phyloP scores from a whole-genome alignment of 352 stramenopile species.

The Peronosclerospora sorghi region DNA sequence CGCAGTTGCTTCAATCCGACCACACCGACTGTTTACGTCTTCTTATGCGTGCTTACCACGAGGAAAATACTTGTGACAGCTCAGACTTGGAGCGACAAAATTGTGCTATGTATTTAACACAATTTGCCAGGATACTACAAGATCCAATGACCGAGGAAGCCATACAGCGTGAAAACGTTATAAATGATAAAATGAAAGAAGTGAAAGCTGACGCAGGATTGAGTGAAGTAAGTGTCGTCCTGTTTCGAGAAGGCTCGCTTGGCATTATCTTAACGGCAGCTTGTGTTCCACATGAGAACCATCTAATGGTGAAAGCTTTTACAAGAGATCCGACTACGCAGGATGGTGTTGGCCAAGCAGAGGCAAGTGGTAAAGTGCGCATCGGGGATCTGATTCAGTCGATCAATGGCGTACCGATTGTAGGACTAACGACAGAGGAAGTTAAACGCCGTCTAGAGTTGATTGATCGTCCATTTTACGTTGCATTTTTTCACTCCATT shows the following conservation, averaged over 20 bases:
- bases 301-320: constrained; percentile 72
- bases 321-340: constrained; percentile 22
- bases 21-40: constrained; percentile 62
- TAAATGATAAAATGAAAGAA: background rate
- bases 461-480: constrained; percentile 50
- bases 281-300: constrained; percentile 31
- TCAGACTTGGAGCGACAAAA: constrained; percentile 2
- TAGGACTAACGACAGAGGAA: constrained; percentile 61
- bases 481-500: constrained; percentile 50
- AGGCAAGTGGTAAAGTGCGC: constrained; percentile 46
- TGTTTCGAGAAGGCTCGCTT: constrained; percentile 50
- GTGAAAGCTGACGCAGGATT: background rate
- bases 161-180: background rate
- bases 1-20: constrained; percentile 38
- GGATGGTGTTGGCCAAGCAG: constrained; percentile 36
- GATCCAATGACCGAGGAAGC: constrained; percentile 40
- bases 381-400: constrained; percentile 64
- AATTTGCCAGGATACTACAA: constrained; percentile 44
- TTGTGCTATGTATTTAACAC: constrained; percentile 22
- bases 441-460: constrained; percentile 70
- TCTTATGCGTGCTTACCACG: constrained; percentile 52
- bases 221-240: constrained; percentile 39
- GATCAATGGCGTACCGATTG: constrained; percentile 72
- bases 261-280: constrained; percentile 60
- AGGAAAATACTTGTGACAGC: constrained; percentile 7